Evolutionary conservation across 1,284 basidiomycete genomes (phyloP), one percentile per base, ranked within the genome.

Genomic region (Kwoniella shivajii): DNA sequence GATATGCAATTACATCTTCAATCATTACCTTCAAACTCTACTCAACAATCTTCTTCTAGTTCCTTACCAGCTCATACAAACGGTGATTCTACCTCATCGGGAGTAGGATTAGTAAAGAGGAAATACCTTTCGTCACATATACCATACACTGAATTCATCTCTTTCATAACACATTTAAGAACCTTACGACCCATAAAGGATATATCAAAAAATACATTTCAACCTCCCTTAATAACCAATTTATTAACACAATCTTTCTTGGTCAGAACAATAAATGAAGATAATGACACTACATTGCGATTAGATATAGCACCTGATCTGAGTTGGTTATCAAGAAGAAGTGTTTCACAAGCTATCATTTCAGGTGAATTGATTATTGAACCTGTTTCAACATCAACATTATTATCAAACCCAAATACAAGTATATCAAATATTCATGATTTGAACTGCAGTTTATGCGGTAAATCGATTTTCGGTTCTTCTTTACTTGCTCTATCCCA

Each of bases 291-390:
- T 0, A 91, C 92, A 0, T 81, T 98, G 34, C 87, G 96, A 2
- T 84, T 99, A 24, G 93, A 98, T 72, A 80, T 91, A n/a, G 93
- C 95, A 0, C 91, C 94, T 0, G 91, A 92, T 13, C 82, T 99
- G 27, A 94, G 92, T 67, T 98, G 92, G 89, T 82, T 99, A 13
- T 89, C 89, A 9, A 84, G 95, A 20, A 86, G 93, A 29, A 86
- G 87, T n/a, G 89, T 97, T 11, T 82, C 88, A 6, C 80, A 85
- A 7, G 93, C 95, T 2, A 89, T 99, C 55, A 85, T 97, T 63
- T 85, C 85, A 13, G 92, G 93, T 1, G 89, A 92, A 67, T 82
- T 99, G 10, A 85, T 86, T 14, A 88, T 99, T 54, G 95, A 98
- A 71, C 94, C 95, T 2, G 83, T 94, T 27, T 66, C 66, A 9